These are phyloP conservation scores for Linum usitatissimum DNA, from an alignment of 345 rosid species.

Conservation along the genomic window DNA sequence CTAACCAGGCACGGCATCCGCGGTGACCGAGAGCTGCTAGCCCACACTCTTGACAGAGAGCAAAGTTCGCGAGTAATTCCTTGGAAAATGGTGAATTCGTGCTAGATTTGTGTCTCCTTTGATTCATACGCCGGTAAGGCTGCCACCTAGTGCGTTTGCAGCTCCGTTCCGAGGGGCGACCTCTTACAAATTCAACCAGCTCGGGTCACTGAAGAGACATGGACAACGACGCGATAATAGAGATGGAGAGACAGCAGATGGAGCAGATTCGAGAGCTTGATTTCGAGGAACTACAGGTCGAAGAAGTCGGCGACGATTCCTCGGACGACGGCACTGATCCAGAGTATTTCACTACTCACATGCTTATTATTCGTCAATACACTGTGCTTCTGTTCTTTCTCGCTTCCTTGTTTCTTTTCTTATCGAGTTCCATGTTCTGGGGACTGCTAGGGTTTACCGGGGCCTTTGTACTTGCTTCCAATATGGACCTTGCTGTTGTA, in stretches of 20 bases:
- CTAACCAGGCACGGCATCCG: too few relatives aligned
- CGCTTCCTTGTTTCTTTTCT: not conserved
- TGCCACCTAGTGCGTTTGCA: not conserved
- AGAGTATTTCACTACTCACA: slow-evolving; percentile 18
- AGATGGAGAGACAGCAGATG: slow-evolving; percentile 71
- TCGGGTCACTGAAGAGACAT: slow-evolving; percentile 7
- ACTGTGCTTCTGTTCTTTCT: slow-evolving; percentile 2
- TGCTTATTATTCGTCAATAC: not conserved
- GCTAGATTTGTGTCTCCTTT: not conserved
- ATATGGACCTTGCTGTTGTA: too few relatives aligned
- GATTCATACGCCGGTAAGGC: not conserved
- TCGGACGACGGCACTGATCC: slow-evolving; percentile 32
- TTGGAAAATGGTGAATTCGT: not conserved
- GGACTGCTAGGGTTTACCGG: too few relatives aligned
- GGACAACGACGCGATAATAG: slow-evolving; percentile 43
- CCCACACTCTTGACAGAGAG: not conserved
- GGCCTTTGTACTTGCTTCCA: too few relatives aligned
- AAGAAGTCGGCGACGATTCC: slow-evolving; percentile 64
- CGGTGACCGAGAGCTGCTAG: too few relatives aligned
- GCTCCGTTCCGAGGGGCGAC: not conserved
- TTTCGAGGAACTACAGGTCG: slow-evolving; percentile 76
- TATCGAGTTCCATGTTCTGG: not conserved
- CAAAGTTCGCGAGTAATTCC: too few relatives aligned
- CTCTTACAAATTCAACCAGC: not conserved
- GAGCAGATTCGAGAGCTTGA: slow-evolving; percentile 81